Conservation (phyloP, 345 rosid genomes). For the Cardiospermum halicacabum region DNA sequence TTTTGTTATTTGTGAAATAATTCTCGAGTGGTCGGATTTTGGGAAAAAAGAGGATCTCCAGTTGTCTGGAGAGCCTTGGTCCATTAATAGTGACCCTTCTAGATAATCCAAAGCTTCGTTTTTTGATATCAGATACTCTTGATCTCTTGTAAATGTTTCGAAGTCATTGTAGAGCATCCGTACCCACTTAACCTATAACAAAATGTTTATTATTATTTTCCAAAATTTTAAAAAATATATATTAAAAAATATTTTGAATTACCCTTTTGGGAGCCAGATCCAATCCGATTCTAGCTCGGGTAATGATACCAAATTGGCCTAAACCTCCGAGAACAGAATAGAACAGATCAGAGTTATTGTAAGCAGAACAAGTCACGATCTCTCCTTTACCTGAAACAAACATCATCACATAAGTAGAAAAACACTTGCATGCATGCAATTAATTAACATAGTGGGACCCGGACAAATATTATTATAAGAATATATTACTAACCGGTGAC, state of each 20-base stretch:
- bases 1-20: slow-evolving; percentile 43
- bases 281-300: slow-evolving; percentile 68
- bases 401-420: slow-evolving; percentile 4
- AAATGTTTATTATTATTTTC: no score
- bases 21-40: slow-evolving; percentile 42
- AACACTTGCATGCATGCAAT: slow-evolving; percentile 19
- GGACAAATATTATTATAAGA: no score
- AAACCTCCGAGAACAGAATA: slow-evolving; percentile 69
- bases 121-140: slow-evolving; percentile 54
- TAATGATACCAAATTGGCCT: slow-evolving; percentile 82
- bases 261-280: slow-evolving; percentile 64
- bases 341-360: slow-evolving; percentile 51
- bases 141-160: slow-evolving; percentile 53
- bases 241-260: slow-evolving; percentile 2
- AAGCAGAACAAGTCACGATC: slow-evolving; percentile 48
- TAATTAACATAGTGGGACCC: slow-evolving; percentile 13
- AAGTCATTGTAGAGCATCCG: slow-evolving; percentile 66
- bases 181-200: slow-evolving; percentile 61
- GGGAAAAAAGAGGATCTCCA: slow-evolving; percentile 72
- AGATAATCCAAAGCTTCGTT: slow-evolving; percentile 47
- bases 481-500: slow-evolving; percentile 55
- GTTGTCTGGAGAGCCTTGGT: slow-evolving; percentile 46
- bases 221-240: no score
- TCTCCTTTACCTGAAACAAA: slow-evolving; percentile 58
- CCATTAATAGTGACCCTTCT: slow-evolving; percentile 64